These are phyloP conservation scores for Fusarium virguliforme DNA, from an alignment of 2,329 filamentous ascomycete species.

Conservation along the genomic window DNA sequence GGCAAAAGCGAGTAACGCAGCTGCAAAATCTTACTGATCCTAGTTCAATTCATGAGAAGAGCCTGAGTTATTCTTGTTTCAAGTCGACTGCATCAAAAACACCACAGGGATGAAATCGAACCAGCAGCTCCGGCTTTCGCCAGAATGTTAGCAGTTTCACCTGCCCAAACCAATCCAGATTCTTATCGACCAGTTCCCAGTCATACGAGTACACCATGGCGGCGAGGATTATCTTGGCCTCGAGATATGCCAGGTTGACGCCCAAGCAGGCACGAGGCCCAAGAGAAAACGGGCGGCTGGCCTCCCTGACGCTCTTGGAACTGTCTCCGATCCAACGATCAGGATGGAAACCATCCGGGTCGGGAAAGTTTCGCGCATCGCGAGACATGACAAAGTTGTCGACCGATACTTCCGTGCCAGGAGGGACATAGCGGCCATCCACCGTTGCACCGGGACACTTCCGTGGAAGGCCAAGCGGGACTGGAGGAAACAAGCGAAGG, in stretches of 20 bases:
- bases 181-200: slow-evolving; percentile 16
- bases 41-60: background rate
- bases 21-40: background rate
- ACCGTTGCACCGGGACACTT: slow-evolving; percentile 19
- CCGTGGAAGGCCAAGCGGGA: slow-evolving; percentile 16
- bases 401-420: slow-evolving; percentile 11
- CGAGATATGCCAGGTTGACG: slow-evolving; percentile 18
- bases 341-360: slow-evolving; percentile 7
- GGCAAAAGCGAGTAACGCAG: background rate
- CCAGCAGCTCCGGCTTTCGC: slow-evolving; percentile 9
- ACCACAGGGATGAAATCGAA: slow-evolving; percentile 19
- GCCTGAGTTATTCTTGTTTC: background rate
- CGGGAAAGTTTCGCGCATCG: slow-evolving; percentile 18
- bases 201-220: slow-evolving; percentile 6
- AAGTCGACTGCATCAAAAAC: background rate
- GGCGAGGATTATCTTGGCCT: slow-evolving; percentile 9
- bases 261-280: slow-evolving; percentile 15
- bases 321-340: slow-evolving; percentile 13
- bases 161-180: slow-evolving; percentile 11
- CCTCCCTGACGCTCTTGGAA: background rate
- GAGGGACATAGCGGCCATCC: slow-evolving; percentile 16
- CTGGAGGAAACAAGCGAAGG: slow-evolving; percentile 21
- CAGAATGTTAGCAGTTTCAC: background rate
- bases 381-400: slow-evolving; percentile 10
- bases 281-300: slow-evolving; percentile 21